These are phyloP conservation scores for Hansenula sp. DNA, from an alignment of 1,139 yeast species.

Conservation along the genomic window DNA sequence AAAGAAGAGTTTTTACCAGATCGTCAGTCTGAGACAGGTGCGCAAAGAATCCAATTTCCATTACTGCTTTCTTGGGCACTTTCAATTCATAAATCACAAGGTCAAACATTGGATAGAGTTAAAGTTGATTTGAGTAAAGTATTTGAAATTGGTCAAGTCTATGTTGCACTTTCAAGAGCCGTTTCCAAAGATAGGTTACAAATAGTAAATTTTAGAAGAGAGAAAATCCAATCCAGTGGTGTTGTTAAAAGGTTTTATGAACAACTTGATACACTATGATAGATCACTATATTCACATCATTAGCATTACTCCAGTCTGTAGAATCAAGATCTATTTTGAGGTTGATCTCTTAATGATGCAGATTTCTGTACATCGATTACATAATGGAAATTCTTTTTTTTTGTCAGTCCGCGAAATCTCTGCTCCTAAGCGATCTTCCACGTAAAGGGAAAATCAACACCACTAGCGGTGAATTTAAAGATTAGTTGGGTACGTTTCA, in stretches of 20 bases:
- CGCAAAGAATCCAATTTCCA: constrained; percentile 59
- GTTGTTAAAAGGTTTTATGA: constrained; percentile 66
- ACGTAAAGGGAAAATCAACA: too few species aligned
- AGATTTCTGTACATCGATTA: too few species aligned
- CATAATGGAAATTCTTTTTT: too few species aligned
- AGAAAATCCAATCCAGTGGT: constrained; percentile 58
- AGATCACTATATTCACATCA: neutral
- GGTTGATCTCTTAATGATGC: too few species aligned
- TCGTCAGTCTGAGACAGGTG: constrained; percentile 13
- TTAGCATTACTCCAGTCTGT: too few species aligned
- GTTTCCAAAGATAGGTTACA: constrained; percentile 70
- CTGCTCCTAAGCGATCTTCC: too few species aligned
- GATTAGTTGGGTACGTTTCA: too few species aligned
- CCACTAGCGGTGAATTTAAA: too few species aligned
- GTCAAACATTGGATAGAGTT: constrained; percentile 80
- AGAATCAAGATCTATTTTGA: too few species aligned
- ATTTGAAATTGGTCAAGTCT: constrained; percentile 84
- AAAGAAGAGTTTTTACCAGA: constrained; percentile 36
- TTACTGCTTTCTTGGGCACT: constrained; percentile 81
- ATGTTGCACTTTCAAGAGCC: constrained; percentile 90
- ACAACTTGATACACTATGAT: constrained; percentile 24
- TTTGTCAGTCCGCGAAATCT: too few species aligned
- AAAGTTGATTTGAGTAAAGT: constrained; percentile 65
- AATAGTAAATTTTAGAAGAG: constrained; percentile 63
- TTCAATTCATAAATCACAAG: constrained; percentile 89